A percentile compares a stretch with the other conserved stretches of the same genome.
Conservation (phyloP, 2,329 filamentous ascomycete species). For the Aspergillus pseudoviridinutans region DNA sequence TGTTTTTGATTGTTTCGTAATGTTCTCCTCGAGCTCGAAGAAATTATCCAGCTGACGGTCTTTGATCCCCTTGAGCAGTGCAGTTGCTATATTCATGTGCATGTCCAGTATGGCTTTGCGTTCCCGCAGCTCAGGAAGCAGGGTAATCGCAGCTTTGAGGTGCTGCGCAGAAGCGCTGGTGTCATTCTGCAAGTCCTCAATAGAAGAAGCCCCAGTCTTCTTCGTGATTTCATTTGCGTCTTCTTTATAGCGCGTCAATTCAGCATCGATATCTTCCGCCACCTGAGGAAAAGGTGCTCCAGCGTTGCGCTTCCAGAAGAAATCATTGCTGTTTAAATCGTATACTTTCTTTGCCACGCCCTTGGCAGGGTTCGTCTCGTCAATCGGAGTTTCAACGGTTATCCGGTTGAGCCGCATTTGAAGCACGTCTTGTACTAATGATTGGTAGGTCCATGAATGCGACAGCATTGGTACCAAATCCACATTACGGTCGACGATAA, state of each 20-base stretch:
- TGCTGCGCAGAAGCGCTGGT: slow-evolving; percentile 87
- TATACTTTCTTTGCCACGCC: slow-evolving; percentile 83
- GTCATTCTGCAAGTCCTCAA: slow-evolving; percentile 90
- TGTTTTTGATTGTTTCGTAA: slow-evolving; percentile 83
- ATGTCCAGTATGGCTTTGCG: slow-evolving; percentile 91
- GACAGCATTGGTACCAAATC: slow-evolving; percentile 98
- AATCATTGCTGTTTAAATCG: slow-evolving; percentile 84
- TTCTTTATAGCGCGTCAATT: slow-evolving; percentile 91
- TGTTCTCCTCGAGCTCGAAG: slow-evolving; percentile 90
- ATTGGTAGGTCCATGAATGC: slow-evolving; percentile 90
- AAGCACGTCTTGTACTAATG: slow-evolving; percentile 73
- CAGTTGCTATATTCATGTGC: slow-evolving; percentile 97
- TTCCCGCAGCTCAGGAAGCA: slow-evolving; percentile 86
- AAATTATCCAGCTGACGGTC: slow-evolving; percentile 93
- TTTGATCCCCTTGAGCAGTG: slow-evolving; percentile 77
- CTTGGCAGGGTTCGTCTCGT: slow-evolving; percentile 71
- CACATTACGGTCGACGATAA: slow-evolving; percentile 92
- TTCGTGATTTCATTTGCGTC: slow-evolving; percentile 91
- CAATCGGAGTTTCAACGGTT: slow-evolving; percentile 77
- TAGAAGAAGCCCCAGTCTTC: slow-evolving; percentile 86
- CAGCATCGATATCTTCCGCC: slow-evolving; percentile 90
- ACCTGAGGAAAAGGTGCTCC: slow-evolving; percentile 89
- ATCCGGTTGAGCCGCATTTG: slow-evolving; percentile 88
- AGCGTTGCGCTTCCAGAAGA: slow-evolving; percentile 95
- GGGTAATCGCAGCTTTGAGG: slow-evolving; percentile 89